These are phyloP conservation scores for Vaccinium darrowii DNA, from an alignment of 148 eudicot genomes.

Conservation along the genomic window DNA sequence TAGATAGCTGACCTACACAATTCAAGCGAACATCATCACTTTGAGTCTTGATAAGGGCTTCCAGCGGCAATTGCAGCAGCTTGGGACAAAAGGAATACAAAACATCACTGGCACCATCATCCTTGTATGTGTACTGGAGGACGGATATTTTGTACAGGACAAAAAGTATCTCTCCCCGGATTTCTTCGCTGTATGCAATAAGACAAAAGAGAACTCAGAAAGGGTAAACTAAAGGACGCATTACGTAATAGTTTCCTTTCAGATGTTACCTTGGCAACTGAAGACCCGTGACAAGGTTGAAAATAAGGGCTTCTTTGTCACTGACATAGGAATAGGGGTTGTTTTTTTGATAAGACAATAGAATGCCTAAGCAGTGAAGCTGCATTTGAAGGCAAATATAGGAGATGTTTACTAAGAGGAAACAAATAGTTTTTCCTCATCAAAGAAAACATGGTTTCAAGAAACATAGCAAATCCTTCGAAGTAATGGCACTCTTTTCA, in stretches of 20 bases:
- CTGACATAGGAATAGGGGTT: conserved; percentile 48
- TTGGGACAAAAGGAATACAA: conserved; percentile 50
- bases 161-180: conserved; percentile 90
- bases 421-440: background rate
- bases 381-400: conserved; percentile 21
- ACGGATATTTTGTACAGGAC: conserved; percentile 65
- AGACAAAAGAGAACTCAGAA: conserved; percentile 4
- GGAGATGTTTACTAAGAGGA: too few relatives aligned
- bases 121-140: conserved; percentile 49
- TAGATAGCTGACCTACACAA: conserved; percentile 64
- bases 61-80: conserved; percentile 65
- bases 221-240: background rate
- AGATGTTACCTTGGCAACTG: conserved; percentile 77
- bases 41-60: conserved; percentile 83
- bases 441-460: background rate
- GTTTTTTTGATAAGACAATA: conserved; percentile 56
- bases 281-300: conserved; percentile 79
- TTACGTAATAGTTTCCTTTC: conserved; percentile 10
- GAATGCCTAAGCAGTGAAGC: conserved; percentile 94
- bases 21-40: conserved; percentile 89
- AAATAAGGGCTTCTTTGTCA: conserved; percentile 59
- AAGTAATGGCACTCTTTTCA: background rate
- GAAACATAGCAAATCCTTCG: background rate
- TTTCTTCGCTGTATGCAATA: conserved; percentile 65
- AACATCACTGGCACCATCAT: conserved; percentile 47